phyloP scores from a whole-genome alignment of 371 early-diverging fungal genomes.

The Mucor racemosus region DNA sequence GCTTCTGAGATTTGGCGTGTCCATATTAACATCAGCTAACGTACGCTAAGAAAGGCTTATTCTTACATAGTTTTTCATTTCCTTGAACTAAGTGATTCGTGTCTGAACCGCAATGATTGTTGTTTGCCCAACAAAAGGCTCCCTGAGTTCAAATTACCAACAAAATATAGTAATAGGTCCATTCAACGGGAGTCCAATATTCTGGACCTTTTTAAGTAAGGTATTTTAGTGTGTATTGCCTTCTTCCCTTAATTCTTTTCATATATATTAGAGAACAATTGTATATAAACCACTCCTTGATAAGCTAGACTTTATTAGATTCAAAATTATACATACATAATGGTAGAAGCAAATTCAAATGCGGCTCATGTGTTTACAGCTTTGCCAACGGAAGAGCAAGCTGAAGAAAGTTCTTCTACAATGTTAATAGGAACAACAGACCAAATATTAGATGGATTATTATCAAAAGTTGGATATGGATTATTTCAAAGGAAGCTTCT shows the following conservation, averaged over 20 bases:
- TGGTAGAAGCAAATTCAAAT: background rate
- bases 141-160: slow-evolving; percentile 5
- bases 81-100: too few species aligned
- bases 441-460: slow-evolving; percentile 60
- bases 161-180: background rate
- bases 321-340: background rate
- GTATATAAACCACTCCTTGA: background rate
- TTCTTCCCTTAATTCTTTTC: slow-evolving; percentile 1
- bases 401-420: background rate
- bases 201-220: background rate
- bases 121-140: background rate
- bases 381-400: background rate
- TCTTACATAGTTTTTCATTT: too few species aligned
- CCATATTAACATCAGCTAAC: too few species aligned
- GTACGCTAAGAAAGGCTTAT: too few species aligned
- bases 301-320: background rate
- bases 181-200: background rate
- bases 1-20: too few species aligned
- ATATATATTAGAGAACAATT: background rate
- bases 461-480: slow-evolving; percentile 77
- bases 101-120: background rate
- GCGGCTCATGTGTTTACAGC: background rate
- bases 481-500: slow-evolving; percentile 78
- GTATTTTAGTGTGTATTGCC: slow-evolving; percentile 2
- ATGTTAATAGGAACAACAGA: slow-evolving; percentile 19